A percentile compares a stretch with the other conserved stretches of the same genome.
phyloP scores from a whole-genome alignment of 2,329 filamentous ascomycete genomes.

The Aspergillus japonicus region DNA sequence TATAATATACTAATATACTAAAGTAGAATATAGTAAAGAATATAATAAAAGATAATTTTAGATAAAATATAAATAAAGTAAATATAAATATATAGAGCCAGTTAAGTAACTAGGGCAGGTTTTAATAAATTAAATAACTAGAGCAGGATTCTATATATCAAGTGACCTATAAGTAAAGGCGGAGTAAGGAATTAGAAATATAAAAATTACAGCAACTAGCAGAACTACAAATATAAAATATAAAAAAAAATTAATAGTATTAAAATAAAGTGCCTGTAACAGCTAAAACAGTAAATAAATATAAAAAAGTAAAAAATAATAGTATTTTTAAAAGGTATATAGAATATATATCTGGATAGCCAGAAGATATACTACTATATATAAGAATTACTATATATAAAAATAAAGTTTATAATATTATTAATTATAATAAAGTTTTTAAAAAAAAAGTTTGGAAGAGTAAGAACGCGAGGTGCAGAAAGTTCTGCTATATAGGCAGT shows the following conservation, averaged over 20 bases:
- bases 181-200: neutral
- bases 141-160: neutral
- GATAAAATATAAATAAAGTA: neutral
- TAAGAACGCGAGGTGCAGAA: too few relatives aligned
- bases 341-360: neutral
- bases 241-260: too few relatives aligned
- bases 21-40: too few relatives aligned
- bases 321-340: neutral
- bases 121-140: neutral
- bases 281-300: neutral
- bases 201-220: fast-evolving
- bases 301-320: neutral
- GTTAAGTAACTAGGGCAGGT: too few relatives aligned
- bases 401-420: neutral
- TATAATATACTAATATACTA: too few relatives aligned
- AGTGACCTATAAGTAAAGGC: neutral
- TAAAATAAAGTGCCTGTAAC: neutral
- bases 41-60: too few relatives aligned
- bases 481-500: too few relatives aligned
- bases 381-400: neutral
- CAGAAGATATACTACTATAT: too few relatives aligned
- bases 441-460: neutral
- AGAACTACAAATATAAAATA: neutral
- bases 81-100: neutral
- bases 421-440: neutral